phyloP scores from a whole-genome alignment of 805 yeast genomes.

The Candida montana region DNA sequence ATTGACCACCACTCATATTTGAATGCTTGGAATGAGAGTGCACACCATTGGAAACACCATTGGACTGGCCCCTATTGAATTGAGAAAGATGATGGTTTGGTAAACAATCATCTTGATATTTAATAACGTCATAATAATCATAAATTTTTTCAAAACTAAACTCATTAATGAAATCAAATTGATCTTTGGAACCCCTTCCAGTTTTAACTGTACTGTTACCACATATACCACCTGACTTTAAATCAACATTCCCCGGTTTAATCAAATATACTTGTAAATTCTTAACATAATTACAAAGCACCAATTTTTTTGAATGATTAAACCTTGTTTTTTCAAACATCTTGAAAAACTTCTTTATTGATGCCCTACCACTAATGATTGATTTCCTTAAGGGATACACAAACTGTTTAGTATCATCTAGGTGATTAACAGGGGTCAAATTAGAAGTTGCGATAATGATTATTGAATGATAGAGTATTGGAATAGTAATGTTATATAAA shows the following conservation, averaged over 20 bases:
- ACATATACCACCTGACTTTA: no score
- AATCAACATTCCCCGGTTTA: no score
- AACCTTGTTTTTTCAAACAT: neutral
- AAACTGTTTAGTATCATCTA: neutral
- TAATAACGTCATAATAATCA: neutral
- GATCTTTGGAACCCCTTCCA: no score
- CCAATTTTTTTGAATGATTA: neutral
- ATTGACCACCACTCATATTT: no score
- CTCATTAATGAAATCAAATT: no score
- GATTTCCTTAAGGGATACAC: neutral
- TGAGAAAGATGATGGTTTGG: neutral
- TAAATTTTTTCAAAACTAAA: no score
- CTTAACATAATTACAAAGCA: neutral
- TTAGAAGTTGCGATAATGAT: neutral
- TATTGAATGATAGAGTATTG: neutral
- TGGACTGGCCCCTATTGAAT: neutral
- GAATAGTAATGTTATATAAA: neutral
- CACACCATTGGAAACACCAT: no score
- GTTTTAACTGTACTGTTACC: no score
- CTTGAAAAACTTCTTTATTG: slow-evolving; percentile 6
- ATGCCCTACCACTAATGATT: neutral
- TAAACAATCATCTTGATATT: neutral
- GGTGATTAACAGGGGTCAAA: neutral
- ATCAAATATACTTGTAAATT: neutral
- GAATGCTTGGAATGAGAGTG: no score